A percentile compares a stretch with the other conserved stretches of the same genome.
Conservation (phyloP, 306 rosid genomes). For the Senna siamea region DNA sequence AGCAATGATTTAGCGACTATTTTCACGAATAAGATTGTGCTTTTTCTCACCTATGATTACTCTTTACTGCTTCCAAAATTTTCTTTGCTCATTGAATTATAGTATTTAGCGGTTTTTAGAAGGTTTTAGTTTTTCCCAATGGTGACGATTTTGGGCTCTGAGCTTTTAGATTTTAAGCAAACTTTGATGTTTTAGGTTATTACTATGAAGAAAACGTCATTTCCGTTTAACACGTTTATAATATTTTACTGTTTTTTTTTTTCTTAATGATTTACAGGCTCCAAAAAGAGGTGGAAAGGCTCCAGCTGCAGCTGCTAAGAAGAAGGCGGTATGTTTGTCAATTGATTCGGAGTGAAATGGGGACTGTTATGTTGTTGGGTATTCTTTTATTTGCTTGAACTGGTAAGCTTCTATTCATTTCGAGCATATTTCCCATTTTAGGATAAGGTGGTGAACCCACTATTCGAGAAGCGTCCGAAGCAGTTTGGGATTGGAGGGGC, state of each 20-base stretch:
- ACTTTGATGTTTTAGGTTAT: background rate
- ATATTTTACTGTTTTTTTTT: too few species aligned
- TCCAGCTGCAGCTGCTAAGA: constrained; percentile 47
- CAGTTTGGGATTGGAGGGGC: constrained; percentile 66
- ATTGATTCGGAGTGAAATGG: background rate
- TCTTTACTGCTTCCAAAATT: background rate
- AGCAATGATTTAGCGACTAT: background rate
- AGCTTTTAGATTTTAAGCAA: background rate
- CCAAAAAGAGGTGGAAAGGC: constrained; percentile 53
- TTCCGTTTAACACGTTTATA: background rate
- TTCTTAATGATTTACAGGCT: constrained; percentile 32
- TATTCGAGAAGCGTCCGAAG: constrained; percentile 63
- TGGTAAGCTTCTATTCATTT: background rate
- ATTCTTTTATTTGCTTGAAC: background rate
- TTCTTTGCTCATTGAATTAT: background rate
- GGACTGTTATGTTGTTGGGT: background rate
- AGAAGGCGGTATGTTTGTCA: constrained; percentile 44
- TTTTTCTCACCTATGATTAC: background rate
- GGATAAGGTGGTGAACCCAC: constrained; percentile 61
- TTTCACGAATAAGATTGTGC: background rate
- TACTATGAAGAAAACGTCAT: background rate
- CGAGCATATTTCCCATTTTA: background rate
- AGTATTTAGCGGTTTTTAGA: background rate
- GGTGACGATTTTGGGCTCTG: background rate
- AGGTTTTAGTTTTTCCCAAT: background rate